Evolutionary conservation across 306 rosid species (phyloP), one percentile per base, ranked within the genome.

Genomic region (Lathyrus tuberosus): DNA sequence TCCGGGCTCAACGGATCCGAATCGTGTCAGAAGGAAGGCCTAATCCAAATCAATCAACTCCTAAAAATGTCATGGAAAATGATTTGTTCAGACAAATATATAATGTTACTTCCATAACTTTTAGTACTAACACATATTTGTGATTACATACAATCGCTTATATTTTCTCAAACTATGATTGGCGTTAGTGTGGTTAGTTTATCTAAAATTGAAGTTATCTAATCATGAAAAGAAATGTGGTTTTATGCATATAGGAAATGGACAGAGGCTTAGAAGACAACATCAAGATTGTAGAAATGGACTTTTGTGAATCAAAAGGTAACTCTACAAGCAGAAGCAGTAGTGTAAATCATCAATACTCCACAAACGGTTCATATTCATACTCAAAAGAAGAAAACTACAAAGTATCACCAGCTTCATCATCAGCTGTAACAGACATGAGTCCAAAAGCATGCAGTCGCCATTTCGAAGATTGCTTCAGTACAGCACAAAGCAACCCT

Each of bases 251-350:
- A 13, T 65, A 88, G 99, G 97, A 87, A 60, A 79, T 77, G 31
- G 96, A 88, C 2, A 80, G 79, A 82, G 76, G 76, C 71, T 54
- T 80, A 63, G 96, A 88, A 73, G 98, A 90, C 72, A 89, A 94
- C 76, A 82, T 91, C 81, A 94, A 94, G 87, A 91, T 86, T 28
- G 95, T 94, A 48, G 97, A 94, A 82, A 91, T 94, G 97, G 99
- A 91, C 65, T 72, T 83, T 20, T 84, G 91, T 43, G 91, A 74
- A 46, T 24, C 90, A 46, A 84, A 81, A 51, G 75, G 73, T 13
- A 57, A 63, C 37, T n/a, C 64, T 16, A 83, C 82, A 78, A 74
- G 83, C 81, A 84, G 96, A 68, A 84, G 65, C 73, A 90, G 82
- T 83, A 74, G 79, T 64, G 66, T 76, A 13, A 71, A 65, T 54